Conservation (phyloP, 2,329 filamentous ascomycete species). For the Clarireedia hainanense region DNA sequence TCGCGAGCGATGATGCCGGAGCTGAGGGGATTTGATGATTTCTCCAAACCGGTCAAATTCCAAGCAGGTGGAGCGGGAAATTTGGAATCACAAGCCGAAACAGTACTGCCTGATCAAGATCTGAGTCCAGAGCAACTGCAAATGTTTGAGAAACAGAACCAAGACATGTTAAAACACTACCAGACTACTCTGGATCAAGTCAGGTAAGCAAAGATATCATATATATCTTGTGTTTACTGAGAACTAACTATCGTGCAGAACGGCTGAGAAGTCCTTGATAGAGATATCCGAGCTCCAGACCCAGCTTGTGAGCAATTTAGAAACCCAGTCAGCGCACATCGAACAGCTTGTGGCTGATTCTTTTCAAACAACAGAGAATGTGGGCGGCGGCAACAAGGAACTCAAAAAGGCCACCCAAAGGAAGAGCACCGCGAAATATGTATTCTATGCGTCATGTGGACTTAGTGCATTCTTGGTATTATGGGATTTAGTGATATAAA, state of each 20-base stretch:
- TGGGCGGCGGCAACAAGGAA: conserved; percentile 84
- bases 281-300: conserved; percentile 93
- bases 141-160: conserved; percentile 88
- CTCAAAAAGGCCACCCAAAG: conserved; percentile 73
- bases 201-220: conserved; percentile 49
- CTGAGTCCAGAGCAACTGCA: conserved; percentile 81
- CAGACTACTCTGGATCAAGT: conserved; percentile 93
- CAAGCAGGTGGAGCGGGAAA: conserved; percentile 11
- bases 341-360: conserved; percentile 83
- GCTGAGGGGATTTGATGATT: conserved; percentile 21
- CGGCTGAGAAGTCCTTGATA: conserved; percentile 79
- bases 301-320: conserved; percentile 77
- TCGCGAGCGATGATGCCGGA: conserved; percentile 34
- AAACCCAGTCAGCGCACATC: conserved; percentile 80
- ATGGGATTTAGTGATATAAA: conserved; percentile 64
- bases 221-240: not conserved
- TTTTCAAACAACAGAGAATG: conserved; percentile 72
- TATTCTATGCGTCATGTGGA: conserved; percentile 73
- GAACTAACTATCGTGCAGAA: conserved; percentile 41
- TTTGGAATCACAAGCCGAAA: conserved; percentile 21
- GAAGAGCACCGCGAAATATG: conserved; percentile 64
- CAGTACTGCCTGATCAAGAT: conserved; percentile 28
- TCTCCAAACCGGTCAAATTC: conserved; percentile 14
- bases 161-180: conserved; percentile 87
- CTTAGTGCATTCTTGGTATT: conserved; percentile 66